phyloP scores from a whole-genome alignment of 2,329 filamentous ascomycete species.

The Fusarium illudens region DNA sequence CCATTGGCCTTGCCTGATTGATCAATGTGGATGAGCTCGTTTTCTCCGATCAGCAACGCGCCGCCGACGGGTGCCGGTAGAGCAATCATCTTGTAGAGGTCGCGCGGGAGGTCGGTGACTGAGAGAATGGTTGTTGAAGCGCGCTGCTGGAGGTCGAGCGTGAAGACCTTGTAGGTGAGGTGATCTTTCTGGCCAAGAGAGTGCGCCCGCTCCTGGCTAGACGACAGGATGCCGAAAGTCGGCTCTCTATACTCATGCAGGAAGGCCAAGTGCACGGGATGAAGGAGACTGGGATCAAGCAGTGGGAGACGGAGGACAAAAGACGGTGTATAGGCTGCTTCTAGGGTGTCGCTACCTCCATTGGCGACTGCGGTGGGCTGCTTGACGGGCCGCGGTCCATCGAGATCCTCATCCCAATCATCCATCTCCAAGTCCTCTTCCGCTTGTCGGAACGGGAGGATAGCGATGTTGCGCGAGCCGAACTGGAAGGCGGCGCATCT shows the following conservation, averaged over 20 bases:
- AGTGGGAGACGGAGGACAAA: conserved; percentile 92
- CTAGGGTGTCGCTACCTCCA: conserved; percentile 50
- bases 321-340: conserved; percentile 83
- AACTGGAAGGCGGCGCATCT: conserved; percentile 96
- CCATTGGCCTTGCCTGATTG: conserved; percentile 94
- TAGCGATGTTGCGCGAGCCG: conserved; percentile 86
- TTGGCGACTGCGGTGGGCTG: conserved; percentile 48
- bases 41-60: conserved; percentile 83
- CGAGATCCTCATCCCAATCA: conserved; percentile 85
- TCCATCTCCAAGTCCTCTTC: conserved; percentile 92
- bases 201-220: conserved; percentile 75
- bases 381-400: conserved; percentile 69
- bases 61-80: conserved; percentile 88
- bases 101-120: conserved; percentile 84
- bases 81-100: conserved; percentile 83
- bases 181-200: conserved; percentile 86
- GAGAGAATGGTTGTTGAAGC: conserved; percentile 93
- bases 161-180: conserved; percentile 92
- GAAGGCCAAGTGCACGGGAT: conserved; percentile 92
- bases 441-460: conserved; percentile 87
- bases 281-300: conserved; percentile 85
- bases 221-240: conserved; percentile 93
- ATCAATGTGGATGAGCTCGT: conserved; percentile 94
- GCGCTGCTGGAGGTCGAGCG: conserved; percentile 89
- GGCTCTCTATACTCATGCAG: conserved; percentile 97